Evolutionary conservation across 768 basidiomycete genomes (phyloP), one percentile per base, ranked within the genome.

Genomic region (Xerocomus spinulosus): DNA sequence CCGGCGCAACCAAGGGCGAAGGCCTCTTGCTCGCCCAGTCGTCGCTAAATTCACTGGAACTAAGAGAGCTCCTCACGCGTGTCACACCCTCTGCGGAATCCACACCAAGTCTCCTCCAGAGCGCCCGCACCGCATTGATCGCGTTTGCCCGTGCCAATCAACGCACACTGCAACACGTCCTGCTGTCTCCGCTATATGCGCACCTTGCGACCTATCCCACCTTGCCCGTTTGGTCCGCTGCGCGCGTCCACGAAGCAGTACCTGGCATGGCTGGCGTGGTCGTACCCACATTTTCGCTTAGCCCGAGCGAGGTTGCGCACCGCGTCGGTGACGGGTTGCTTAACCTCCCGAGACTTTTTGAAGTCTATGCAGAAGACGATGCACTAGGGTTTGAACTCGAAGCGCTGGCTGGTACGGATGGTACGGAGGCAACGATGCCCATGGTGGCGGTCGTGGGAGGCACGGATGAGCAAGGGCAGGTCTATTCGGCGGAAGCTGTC

Each of bases 341-440:
- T 26, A 96, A 95, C 69, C 79, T 99, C 3, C 92, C 95, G 2
- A 72, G 93, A 47, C 71, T 98, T 14, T 96, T 98, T 60, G 94
- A 98, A 66, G 87, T 94, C 15, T 95, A 96, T 60, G 90, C 87
- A 7, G 85, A 86, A 48, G 93, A 97, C 63, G 92, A 93, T 51
- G 89, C 91, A 9, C 76, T 97, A 9, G 80, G 83, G 2, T 96
- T 93, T 67, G 92, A 90, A 29, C 72, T 97, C 33, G 82, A 85
- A 40, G 91, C 87, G 5, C 70, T 97, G 9, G 91, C 87, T 0
- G 80, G 81, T 56, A 63, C 88, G 42, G 81, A 87, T 49, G 72
- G 69, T 28, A 29, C 1, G n/a, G 57, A 30, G 60, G 77, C 6
- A 59, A 71, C 3, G 36, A 12, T 2, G 37, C 26, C 26, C 26